Conservation (phyloP, 176 grass and related monocot species). For the Avena atlantica region DNA sequence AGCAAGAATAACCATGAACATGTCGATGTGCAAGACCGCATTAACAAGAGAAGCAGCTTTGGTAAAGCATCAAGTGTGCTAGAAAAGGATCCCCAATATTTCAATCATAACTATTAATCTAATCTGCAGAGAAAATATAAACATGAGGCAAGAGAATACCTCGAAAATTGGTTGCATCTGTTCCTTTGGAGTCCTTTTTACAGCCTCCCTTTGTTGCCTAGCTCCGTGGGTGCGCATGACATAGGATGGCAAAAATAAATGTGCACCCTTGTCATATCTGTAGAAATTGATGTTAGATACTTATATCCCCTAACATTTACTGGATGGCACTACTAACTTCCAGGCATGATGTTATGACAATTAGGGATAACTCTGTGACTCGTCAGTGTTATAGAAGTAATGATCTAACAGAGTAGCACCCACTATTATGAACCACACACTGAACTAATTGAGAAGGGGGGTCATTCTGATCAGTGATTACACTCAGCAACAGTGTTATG, state of each 20-base stretch:
- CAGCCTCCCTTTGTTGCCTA: slow-evolving; percentile 80
- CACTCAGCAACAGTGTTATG: slow-evolving; percentile 4
- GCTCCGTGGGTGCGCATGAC: slow-evolving; percentile 90
- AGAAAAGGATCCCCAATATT: slow-evolving; percentile 15
- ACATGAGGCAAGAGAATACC: slow-evolving; percentile 45
- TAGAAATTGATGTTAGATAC: slow-evolving; percentile 38
- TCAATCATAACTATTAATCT: slow-evolving; percentile 9
- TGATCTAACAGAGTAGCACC: slow-evolving; percentile 2
- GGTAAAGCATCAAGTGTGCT: not conserved
- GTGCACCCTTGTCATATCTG: slow-evolving; percentile 91
- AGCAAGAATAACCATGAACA: slow-evolving; percentile 30
- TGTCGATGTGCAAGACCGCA: slow-evolving; percentile 26
- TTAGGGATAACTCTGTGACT: not conserved
- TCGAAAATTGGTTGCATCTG: slow-evolving; percentile 81
- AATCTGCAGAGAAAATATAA: slow-evolving; percentile 28
- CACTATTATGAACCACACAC: slow-evolving; percentile 14
- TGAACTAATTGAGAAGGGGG: slow-evolving; percentile 23
- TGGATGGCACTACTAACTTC: not conserved
- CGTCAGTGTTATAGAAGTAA: slow-evolving; percentile 1
- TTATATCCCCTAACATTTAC: slow-evolving; percentile 24
- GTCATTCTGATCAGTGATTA: not conserved
- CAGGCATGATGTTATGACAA: slow-evolving; percentile 9
- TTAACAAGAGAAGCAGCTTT: slow-evolving; percentile 11
- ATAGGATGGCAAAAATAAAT: slow-evolving; percentile 93
- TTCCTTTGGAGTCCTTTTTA: slow-evolving; percentile 72